Percentiles rank a stretch among this genome's conserved stretches.
phyloP scores from a whole-genome alignment of 805 yeast species.

The Debaryomyces maramus region DNA sequence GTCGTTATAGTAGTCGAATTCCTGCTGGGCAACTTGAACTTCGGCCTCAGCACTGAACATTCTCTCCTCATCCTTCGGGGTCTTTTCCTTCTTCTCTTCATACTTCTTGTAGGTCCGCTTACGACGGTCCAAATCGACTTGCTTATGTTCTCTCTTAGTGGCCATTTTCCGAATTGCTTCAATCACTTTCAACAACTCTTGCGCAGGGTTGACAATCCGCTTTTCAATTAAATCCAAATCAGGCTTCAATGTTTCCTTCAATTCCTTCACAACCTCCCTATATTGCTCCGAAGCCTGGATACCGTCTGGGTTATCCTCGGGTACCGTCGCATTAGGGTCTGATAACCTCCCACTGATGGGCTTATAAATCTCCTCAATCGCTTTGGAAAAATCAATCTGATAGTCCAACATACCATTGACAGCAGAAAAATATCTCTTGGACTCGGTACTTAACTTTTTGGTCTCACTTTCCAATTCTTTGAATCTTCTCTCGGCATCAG shows the following conservation, averaged over 20 bases:
- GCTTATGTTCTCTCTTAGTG: conserved; percentile 92
- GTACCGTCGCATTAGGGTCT: conserved; percentile 81
- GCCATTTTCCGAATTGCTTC: conserved; percentile 89
- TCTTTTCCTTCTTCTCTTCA: conserved; percentile 79
- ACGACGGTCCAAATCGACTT: conserved; percentile 88
- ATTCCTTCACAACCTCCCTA: conserved; percentile 80
- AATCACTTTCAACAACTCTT: conserved; percentile 81
- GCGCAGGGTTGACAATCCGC: conserved; percentile 87
- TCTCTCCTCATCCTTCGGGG: conserved; percentile 87
- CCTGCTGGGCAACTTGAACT: conserved; percentile 88
- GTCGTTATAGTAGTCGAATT: conserved; percentile 92
- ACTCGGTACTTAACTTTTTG: conserved; percentile 83
- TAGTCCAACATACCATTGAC: conserved; percentile 91
- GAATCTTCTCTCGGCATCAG: conserved; percentile 95
- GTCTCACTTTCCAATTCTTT: conserved; percentile 89
- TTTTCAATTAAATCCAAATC: conserved; percentile 90
- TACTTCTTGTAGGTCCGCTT: conserved; percentile 65
- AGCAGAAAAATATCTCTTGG: conserved; percentile 85
- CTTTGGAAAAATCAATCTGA: conserved; percentile 93
- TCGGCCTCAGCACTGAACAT: conserved; percentile 88
- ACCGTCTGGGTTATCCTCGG: conserved; percentile 96
- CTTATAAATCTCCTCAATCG: conserved; percentile 92
- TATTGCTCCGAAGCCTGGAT: conserved; percentile 92
- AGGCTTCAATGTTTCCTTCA: conserved; percentile 84
- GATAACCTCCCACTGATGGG: conserved; percentile 92